A percentile compares a stretch with the other conserved stretches of the same genome.
Conservation (phyloP, 495 filamentous ascomycete species). For the Beverwykella pulmonaria region DNA sequence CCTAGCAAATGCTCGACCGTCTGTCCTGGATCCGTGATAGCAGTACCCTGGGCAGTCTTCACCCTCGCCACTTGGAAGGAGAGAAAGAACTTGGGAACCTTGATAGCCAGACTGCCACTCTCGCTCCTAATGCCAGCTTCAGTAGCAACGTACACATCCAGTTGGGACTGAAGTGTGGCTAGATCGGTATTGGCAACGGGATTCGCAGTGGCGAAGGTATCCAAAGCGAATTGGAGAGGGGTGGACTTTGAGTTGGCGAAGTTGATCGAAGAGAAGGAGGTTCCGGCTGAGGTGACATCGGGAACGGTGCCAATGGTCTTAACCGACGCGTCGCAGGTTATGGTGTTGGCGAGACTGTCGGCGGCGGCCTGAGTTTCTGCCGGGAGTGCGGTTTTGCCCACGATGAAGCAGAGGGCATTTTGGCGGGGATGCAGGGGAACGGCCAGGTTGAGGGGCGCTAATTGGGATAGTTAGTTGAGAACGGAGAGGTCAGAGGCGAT, state of each 20-base stretch:
- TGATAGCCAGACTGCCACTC: conserved; percentile 10
- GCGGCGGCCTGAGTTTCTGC: neutral
- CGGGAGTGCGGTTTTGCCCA: conserved; percentile 2
- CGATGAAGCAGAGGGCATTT: conserved; percentile 11
- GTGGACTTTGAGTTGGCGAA: neutral
- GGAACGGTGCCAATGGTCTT: conserved; percentile 13
- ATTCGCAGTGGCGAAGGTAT: conserved; percentile 7
- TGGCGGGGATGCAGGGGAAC: neutral
- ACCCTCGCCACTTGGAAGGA: conserved; percentile 9
- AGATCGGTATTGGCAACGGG: conserved; percentile 1
- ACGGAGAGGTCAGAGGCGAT: neutral
- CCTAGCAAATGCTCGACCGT: conserved; percentile 9
- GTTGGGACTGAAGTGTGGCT: neutral
- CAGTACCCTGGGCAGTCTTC: conserved; percentile 13
- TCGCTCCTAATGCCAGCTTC: conserved; percentile 18
- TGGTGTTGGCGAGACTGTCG: neutral
- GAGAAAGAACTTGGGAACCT: conserved; percentile 16
- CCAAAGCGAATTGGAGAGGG: conserved; percentile 10
- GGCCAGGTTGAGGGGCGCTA: neutral
- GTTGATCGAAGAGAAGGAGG: conserved; percentile 9
- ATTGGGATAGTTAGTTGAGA: neutral
- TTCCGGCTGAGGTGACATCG: neutral
- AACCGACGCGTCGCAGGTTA: neutral
- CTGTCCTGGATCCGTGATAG: neutral
- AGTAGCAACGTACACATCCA: conserved; percentile 18